Evolutionary conservation across 306 rosid genomes (phyloP).

Genomic region (Abrus precatorius): DNA sequence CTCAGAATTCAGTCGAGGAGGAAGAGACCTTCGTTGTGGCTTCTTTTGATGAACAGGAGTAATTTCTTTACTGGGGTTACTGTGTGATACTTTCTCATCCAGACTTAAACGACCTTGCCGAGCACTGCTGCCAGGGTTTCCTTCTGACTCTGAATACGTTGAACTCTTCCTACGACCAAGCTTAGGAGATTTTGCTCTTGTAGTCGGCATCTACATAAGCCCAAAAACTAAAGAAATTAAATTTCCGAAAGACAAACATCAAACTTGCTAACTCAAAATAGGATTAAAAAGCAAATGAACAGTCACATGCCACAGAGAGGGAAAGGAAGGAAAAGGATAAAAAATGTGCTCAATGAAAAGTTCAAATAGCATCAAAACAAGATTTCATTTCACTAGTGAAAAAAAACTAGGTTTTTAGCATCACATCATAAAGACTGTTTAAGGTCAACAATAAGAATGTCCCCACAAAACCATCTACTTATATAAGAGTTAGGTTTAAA

Average conservation of each 20-base stretch:
- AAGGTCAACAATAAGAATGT: background rate
- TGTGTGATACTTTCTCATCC: constrained; percentile 72
- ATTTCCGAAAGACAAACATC: constrained; percentile 24
- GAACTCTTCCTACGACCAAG: constrained; percentile 89
- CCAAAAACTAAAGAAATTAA: constrained; percentile 26
- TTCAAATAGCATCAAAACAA: constrained; percentile 29
- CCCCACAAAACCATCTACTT: constrained; percentile 9
- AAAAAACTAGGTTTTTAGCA: constrained; percentile 14
- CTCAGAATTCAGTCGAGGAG: constrained; percentile 81
- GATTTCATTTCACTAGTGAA: background rate
- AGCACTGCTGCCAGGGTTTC: constrained; percentile 52
- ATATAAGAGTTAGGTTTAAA: constrained; percentile 22
- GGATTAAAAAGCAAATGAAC: constrained; percentile 37
- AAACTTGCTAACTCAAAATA: constrained; percentile 30
- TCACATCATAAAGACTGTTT: background rate
- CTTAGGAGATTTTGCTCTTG: constrained; percentile 99
- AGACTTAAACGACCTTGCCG: constrained; percentile 72
- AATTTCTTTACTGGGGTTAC: constrained; percentile 60
- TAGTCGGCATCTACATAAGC: constrained; percentile 85
- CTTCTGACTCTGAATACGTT: constrained; percentile 61
- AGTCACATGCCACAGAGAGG: constrained; percentile 4
- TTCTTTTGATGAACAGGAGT: constrained; percentile 64
- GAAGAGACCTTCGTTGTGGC: constrained; percentile 94
- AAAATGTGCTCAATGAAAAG: constrained; percentile 26
- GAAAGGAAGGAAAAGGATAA: background rate